Conservation (phyloP, 2,329 filamentous ascomycete genomes). For the Cryphonectria japonica region DNA sequence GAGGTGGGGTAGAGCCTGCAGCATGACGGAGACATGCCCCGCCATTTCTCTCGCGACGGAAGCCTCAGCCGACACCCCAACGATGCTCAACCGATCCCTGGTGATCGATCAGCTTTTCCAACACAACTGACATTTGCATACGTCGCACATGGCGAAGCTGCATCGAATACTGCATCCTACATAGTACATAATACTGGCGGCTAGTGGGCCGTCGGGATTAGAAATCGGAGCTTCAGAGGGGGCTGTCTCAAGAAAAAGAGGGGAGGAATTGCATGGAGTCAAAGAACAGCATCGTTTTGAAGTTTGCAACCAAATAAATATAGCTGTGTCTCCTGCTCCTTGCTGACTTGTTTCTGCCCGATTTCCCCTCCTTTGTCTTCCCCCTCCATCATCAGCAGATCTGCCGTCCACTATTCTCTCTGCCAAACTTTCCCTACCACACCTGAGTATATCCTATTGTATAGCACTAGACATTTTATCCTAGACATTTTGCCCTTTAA, state of each 20-base stretch:
- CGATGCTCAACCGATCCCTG: constrained; percentile 19
- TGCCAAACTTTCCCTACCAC: constrained; percentile 3
- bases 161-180: not conserved
- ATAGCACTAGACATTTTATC: constrained; percentile 1
- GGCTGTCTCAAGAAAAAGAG: constrained; percentile 17
- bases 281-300: not conserved
- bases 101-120: constrained; percentile 4
- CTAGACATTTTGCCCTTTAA: not conserved
- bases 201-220: constrained; percentile 3
- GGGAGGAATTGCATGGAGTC: not conserved
- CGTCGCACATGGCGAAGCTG: not conserved
- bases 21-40: constrained; percentile 24
- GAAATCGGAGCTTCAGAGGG: constrained; percentile 2
- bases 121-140: constrained; percentile 8
- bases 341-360: constrained; percentile 4
- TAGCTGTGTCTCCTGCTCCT: constrained; percentile 8
- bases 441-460: not conserved
- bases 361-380: not conserved
- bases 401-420: not conserved
- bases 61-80: constrained; percentile 18
- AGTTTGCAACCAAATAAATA: constrained; percentile 3
- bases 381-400: not conserved
- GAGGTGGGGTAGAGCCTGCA: constrained; percentile 13
- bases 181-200: constrained; percentile 8
- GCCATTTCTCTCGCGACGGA: constrained; percentile 20